Evolutionary conservation across 805 yeast species (phyloP), one percentile per base, ranked within the genome.

Genomic region (Monosporozyma yasuniensis): DNA sequence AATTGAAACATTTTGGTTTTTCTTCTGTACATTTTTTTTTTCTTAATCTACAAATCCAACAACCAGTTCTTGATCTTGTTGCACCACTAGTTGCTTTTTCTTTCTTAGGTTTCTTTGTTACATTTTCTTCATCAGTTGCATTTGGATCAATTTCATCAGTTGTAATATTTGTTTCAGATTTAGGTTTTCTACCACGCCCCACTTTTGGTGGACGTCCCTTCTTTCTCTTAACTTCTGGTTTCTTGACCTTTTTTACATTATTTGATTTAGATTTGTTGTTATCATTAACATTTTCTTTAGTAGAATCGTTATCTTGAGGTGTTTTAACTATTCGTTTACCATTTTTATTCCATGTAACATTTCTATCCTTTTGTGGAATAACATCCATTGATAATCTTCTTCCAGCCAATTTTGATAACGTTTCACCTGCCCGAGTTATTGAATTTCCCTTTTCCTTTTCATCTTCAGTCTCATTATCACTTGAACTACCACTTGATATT

Each of bases 41-140:
- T 38, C 93, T 72, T 16, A 83, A 65, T 50, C 90, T 67, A 61
- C 91, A 84, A 5, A 87, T 84, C 91, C 91, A 84, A 60, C 93
- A 84, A 0, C 90, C 90, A 28, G 70, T 70, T 52, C 75, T 75
- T 1, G 82, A 77, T 46, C 83, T 65, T 21, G 69, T 61, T 6
- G 18, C 46, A 19, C 37, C 37, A 2, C 25, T 21, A 5, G 16
- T n/a, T 3, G 16, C 7, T 30, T 28, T 43, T 28, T 43, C 37
- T 30, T 30, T 30, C 28, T 32, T 28, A 18, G 23, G 22, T 25
- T 43, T 43, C 22, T 30, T 32, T 25, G 19, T 5, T 25, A 16
- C 16, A 11, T 23, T 16, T 41, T 42, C 44, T 6, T 42, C 34
- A 11, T 25, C 34, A 2, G 44, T 25, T n/a, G 18, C n/a, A 25